These are phyloP conservation scores for Cutaneotrichosporon cutaneum DNA, from an alignment of 1,284 basidiomycete species.

Conservation along the genomic window DNA sequence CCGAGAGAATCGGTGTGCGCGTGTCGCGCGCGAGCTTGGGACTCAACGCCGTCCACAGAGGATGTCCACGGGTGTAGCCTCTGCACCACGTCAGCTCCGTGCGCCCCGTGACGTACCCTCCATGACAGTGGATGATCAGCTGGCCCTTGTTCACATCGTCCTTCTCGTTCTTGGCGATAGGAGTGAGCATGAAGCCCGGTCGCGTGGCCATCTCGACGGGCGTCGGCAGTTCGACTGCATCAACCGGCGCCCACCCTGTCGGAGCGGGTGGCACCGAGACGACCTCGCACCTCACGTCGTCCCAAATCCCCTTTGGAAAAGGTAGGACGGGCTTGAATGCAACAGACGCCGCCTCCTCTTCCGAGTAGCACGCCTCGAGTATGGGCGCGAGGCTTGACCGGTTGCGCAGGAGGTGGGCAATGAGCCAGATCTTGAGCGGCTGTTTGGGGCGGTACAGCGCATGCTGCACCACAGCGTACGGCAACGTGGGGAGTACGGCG, in stretches of 20 bases:
- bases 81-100: constrained; percentile 1
- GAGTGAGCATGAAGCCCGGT: constrained; percentile 1
- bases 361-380: constrained; percentile 1
- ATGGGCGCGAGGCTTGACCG: not conserved
- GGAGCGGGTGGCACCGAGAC: constrained; percentile 2
- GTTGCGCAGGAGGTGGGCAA: constrained; percentile 5
- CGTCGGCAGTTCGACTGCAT: not conserved
- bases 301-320: not conserved
- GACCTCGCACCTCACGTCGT: constrained; percentile 5
- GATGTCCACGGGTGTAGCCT: constrained; percentile 21
- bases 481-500: constrained; percentile 1
- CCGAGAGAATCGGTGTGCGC: constrained; percentile 18
- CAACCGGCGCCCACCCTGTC: not conserved
- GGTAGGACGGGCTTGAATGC: not conserved
- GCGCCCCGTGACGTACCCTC: not conserved
- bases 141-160: not conserved
- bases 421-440: constrained; percentile 7
- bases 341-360: not conserved
- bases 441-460: not conserved
- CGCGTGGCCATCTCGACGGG: not conserved
- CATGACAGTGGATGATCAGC: constrained; percentile 3
- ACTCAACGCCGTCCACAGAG: constrained; percentile 15
- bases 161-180: not conserved
- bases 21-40: constrained; percentile 11
- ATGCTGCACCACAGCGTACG: not conserved